A percentile compares a stretch with the other conserved stretches of the same genome.
Evolutionary conservation across 176 grass and related monocot genomes (phyloP).

Genomic region (Ensete ventricosum): DNA sequence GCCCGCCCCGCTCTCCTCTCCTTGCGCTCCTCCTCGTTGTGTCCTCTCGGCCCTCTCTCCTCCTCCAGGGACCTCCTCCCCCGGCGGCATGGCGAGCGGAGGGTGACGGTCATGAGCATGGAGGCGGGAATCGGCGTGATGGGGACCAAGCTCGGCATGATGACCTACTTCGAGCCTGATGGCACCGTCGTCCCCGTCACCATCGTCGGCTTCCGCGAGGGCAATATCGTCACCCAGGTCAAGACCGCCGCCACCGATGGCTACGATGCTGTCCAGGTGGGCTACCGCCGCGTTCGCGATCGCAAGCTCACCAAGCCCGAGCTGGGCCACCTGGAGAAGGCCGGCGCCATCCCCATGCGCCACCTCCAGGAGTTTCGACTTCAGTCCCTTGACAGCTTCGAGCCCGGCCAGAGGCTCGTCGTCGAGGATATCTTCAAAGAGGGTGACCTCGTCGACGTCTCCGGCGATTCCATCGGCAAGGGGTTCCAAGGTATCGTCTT

Average conservation of each 20-base stretch:
- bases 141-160: conserved; percentile 95
- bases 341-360: conserved; percentile 52
- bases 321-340: conserved; percentile 87
- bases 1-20: neutral
- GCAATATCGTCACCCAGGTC: conserved; percentile 77
- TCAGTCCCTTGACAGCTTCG: conserved; percentile 42
- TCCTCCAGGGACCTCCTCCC: neutral
- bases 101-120: conserved; percentile 26
- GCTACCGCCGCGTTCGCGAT: conserved; percentile 85
- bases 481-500: conserved; percentile 73
- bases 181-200: conserved; percentile 68
- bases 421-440: conserved; percentile 76
- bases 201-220: conserved; percentile 71
- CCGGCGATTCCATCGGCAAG: conserved; percentile 85
- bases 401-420: conserved; percentile 60
- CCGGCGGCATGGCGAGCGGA: neutral
- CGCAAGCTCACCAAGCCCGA: conserved; percentile 83
- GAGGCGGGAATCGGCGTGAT: conserved; percentile 75
- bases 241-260: conserved; percentile 81
- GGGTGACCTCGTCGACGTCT: conserved; percentile 85
- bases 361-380: conserved; percentile 94
- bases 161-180: conserved; percentile 72
- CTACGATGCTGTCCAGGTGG: conserved; percentile 87
- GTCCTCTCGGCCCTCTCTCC: neutral
- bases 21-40: neutral